Base-by-base conservation (phyloP, 2,329 filamentous ascomycete genomes). In the Aspergillus intermedius region DNA sequence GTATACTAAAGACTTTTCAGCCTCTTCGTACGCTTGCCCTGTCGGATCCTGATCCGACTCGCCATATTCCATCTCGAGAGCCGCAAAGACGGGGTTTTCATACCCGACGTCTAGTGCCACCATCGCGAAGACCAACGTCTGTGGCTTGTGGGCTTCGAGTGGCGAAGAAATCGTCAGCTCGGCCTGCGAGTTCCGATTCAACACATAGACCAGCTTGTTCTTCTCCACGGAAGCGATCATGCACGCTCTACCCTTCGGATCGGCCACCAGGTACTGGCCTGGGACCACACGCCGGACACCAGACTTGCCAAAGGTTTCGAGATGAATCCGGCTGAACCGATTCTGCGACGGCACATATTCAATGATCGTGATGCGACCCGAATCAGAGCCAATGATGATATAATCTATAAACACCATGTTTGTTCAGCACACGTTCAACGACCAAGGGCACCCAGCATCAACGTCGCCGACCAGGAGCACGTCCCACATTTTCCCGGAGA, bases 121-220 rank as follows among this genome's bases (percentile, higher is more conserved):
- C 60, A 97, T 77, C 25, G 88, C 87, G 59, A 95, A 88, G 21
- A 97, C 91, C 44, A 98, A 73, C 1, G 91, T 91, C 52, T 91
- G 89, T 10, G 89, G 83, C 68, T 93, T 95, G 71, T 98, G 91
- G 2, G 93, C 94, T 71, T 98, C 94, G 15, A 98, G 79, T 0
- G 93, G 93, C 12, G 93, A 98, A 4, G 93, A 98, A 45, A 98
- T 98, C 37, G 91, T 94, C 60, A 98, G 82, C 68, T 95, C 88
- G 15, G 91, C 91, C 70, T 97, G 89, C 3, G 90, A 82, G 72
- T 95, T 95, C 56, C 94, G 86, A 70, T 97, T 97, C 58, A 98
- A 78, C 62, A 98, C 91, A 72, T 98, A 99, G 58, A 98, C 93
- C 49, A 99, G 86, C 75, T 98, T 98, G 75, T 97, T 98, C 80